Percentiles rank a stretch among this genome's conserved stretches.
These are phyloP conservation scores for Telfairia occidentalis DNA, from an alignment of 331 rosid species.

Conservation along the genomic window DNA sequence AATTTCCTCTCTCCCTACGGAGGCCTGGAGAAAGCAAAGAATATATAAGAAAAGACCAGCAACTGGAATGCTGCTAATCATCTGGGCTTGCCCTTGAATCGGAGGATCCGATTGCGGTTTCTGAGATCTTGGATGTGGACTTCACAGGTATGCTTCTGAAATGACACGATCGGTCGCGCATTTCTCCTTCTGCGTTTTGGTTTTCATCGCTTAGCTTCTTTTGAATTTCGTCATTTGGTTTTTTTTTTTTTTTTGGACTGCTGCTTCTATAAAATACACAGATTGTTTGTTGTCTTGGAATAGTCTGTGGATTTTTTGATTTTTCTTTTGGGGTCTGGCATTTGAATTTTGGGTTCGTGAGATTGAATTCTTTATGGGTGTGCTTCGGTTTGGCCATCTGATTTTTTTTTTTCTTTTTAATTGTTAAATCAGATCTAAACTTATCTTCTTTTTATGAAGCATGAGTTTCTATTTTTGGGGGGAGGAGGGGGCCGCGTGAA, in stretches of 20 bases:
- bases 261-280: neutral
- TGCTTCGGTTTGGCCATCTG: constrained; percentile 22
- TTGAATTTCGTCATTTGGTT: neutral
- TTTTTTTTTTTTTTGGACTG: neutral
- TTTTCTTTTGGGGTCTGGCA: constrained; percentile 9
- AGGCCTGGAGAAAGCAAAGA: neutral
- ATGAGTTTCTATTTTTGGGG: constrained; percentile 30
- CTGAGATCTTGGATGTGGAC: constrained; percentile 49
- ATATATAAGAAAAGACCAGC: constrained; percentile 1
- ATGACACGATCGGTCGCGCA: constrained; percentile 39
- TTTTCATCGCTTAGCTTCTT: neutral
- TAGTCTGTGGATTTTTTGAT: neutral
- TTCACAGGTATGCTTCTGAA: constrained; percentile 24
- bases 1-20: neutral
- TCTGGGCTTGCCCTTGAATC: constrained; percentile 24
- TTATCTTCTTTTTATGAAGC: constrained; percentile 23
- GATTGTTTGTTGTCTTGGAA: neutral
- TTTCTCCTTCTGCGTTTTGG: constrained; percentile 1
- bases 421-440: constrained; percentile 59
- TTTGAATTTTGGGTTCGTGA: constrained; percentile 38
- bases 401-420: constrained; percentile 25
- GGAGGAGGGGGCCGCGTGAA: constrained; percentile 18
- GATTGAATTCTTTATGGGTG: constrained; percentile 22
- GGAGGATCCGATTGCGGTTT: constrained; percentile 46
- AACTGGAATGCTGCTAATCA: constrained; percentile 44